Conservation (phyloP, 2,329 filamentous ascomycete species). For the Venturia aucupariae region DNA sequence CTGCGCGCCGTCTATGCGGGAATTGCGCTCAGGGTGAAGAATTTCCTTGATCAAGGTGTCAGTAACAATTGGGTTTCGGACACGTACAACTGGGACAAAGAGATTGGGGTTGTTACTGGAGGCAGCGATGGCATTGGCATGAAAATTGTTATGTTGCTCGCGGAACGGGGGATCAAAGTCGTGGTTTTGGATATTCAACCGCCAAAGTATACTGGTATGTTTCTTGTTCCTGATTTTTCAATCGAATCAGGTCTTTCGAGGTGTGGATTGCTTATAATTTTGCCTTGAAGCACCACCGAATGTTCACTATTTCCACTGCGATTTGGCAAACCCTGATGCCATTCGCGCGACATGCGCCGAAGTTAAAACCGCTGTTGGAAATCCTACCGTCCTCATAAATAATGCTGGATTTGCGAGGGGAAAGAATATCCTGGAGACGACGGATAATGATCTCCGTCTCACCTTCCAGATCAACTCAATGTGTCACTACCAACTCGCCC, state of each 20-base stretch:
- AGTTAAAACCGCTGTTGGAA: conserved; percentile 48
- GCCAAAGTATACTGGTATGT: conserved; percentile 41
- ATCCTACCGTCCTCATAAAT: conserved; percentile 63
- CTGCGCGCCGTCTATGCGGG: conserved; percentile 46
- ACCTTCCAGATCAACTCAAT: conserved; percentile 65
- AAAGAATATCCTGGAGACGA: conserved; percentile 50
- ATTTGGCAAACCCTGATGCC: conserved; percentile 51
- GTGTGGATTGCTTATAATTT: neutral
- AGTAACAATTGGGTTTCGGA: conserved; percentile 44
- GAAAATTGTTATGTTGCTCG: conserved; percentile 55
- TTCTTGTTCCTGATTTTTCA: neutral
- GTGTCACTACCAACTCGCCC: conserved; percentile 56
- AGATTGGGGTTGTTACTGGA: conserved; percentile 66
- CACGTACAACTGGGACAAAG: conserved; percentile 55
- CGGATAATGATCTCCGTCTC: conserved; percentile 50
- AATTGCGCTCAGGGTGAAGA: conserved; percentile 39
- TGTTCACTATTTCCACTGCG: conserved; percentile 61
- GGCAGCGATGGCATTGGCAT: conserved; percentile 66
- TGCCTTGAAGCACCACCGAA: conserved; percentile 34
- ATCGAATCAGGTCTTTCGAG: neutral
- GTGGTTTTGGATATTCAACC: conserved; percentile 62
- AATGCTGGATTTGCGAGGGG: conserved; percentile 59
- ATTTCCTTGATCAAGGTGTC: conserved; percentile 42
- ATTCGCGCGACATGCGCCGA: conserved; percentile 43
- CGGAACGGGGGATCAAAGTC: conserved; percentile 55